Base-by-base conservation (phyloP, 345 rosid species). In the Reutealis trisperma region DNA sequence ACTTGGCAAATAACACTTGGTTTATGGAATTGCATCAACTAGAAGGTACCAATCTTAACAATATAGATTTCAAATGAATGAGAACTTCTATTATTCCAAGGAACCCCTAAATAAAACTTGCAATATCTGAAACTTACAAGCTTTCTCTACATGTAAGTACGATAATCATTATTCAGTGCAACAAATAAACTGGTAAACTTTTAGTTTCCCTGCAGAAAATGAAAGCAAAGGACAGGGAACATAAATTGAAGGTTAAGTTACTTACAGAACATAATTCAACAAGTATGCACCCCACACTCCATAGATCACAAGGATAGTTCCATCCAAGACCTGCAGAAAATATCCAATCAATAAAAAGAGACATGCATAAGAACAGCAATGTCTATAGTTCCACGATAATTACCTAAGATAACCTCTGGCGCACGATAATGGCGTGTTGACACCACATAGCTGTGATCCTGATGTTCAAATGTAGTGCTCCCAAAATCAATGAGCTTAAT, bases 401-500 rank as follows among this genome's bases (percentile, higher is more conserved):
- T 83, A 90, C 97, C 97, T 59, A 92, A 78, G 74, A 92, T 90
- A 74, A 92, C 93, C 85, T 92, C 94, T 45, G 94, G 97, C 13
- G 97, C 97, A 25, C 94, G 92, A 77, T 92, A 92, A 85, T 92
- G 97, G 54, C 93, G 82, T 13, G 97, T 92, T 83, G 94, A 92
- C 67, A 92, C 97, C 6, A 92, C 88, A 79, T 89, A 89, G 77
- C 82, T 88, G 82, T 92, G 97, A 86, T 90, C 94, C 81, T 90
- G 94, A 76, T 88, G 91, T 79, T 92, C 93, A 86, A 85, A 86
- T 49, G 93, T 88, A 74, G 94, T 92, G 73, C 97, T 92, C 75
- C 97, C 94, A 70, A 92, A 92, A 88, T 92, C 93, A 85, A 92
- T 92, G 75, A 92, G 89, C 86, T 92, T 92, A 79, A 92, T 92